Evolutionary conservation across 371 early-diverging fungal species (phyloP).

Genomic region (Rhizomucor pusillus): DNA sequence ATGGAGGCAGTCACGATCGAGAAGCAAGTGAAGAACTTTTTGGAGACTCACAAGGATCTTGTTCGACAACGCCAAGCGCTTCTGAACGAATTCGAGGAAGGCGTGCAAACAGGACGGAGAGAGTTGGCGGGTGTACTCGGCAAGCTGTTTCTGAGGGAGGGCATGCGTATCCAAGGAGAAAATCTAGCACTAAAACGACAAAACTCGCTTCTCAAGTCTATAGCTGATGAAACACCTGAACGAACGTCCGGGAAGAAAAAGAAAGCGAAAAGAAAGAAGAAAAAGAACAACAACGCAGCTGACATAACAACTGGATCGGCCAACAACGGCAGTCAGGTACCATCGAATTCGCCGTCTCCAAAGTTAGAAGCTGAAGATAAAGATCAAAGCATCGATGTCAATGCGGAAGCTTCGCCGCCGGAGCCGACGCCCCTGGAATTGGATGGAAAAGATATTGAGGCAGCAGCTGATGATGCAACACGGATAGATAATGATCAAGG

Average conservation of each 20-base stretch:
- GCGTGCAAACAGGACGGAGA: slow-evolving; percentile 63
- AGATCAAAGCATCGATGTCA: background rate
- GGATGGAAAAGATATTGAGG: background rate
- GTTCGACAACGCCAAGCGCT: slow-evolving; percentile 58
- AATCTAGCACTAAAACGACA: slow-evolving; percentile 69
- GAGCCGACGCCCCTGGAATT: background rate
- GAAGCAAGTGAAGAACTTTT: slow-evolving; percentile 44
- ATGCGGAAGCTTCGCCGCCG: background rate
- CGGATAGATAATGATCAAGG: no score
- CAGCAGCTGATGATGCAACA: no score
- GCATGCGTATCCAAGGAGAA: slow-evolving; percentile 67
- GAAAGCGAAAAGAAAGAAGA: slow-evolving; percentile 55
- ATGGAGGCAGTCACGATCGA: slow-evolving; percentile 57
- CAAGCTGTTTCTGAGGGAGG: slow-evolving; percentile 71
- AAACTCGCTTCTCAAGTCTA: slow-evolving; percentile 57
- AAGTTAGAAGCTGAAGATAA: slow-evolving; percentile 1
- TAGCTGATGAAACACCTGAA: slow-evolving; percentile 21
- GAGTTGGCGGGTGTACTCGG: slow-evolving; percentile 69
- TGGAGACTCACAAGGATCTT: slow-evolving; percentile 41
- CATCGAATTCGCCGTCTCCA: slow-evolving; percentile 6
- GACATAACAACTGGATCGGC: background rate
- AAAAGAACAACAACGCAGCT: slow-evolving; percentile 6
- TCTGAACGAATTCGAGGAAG: slow-evolving; percentile 65
- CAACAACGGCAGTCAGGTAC: slow-evolving; percentile 9
- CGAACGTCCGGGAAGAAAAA: slow-evolving; percentile 22